phyloP scores from a whole-genome alignment of 2,329 filamentous ascomycete species.

The Cordyceps tenuipes region DNA sequence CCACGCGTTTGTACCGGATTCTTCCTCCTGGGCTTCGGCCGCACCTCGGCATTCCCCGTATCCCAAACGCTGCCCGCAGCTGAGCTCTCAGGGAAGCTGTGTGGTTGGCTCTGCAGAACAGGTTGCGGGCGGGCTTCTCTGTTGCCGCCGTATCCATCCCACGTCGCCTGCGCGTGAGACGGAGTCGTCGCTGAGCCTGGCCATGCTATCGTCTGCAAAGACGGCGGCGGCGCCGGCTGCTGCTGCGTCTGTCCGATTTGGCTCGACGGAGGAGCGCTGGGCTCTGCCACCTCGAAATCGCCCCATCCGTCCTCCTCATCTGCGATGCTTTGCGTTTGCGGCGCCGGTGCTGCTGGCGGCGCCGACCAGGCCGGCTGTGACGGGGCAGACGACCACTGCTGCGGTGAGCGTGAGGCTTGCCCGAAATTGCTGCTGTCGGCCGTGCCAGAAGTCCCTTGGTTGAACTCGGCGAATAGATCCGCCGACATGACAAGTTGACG shows the following conservation, averaged over 20 bases:
- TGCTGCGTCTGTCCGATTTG: background rate
- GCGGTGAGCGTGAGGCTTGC: conserved; percentile 14
- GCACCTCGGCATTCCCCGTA: background rate
- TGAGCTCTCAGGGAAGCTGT: background rate
- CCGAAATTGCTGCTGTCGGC: no score
- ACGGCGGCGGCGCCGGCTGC: background rate
- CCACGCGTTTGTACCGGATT: conserved; percentile 11
- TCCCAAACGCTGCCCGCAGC: background rate
- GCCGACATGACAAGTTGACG: conserved; percentile 8
- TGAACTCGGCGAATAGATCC: conserved; percentile 13
- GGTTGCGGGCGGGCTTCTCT: background rate
- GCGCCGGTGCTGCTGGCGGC: conserved; percentile 13
- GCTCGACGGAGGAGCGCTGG: conserved; percentile 12
- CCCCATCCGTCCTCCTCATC: conserved; percentile 59
- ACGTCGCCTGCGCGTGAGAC: background rate
- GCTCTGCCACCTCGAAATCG: conserved; percentile 54
- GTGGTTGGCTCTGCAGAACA: background rate
- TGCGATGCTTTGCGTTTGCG: conserved; percentile 12
- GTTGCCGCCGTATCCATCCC: background rate
- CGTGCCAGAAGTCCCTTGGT: background rate
- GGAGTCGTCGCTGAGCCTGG: conserved; percentile 7
- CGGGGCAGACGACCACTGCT: conserved; percentile 26
- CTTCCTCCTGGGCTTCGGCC: conserved; percentile 19
- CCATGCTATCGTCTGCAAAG: background rate
- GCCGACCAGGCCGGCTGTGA: conserved; percentile 17